Conservation (phyloP, 1,139 yeast species). For the Yamadazyma membranifaciens region DNA sequence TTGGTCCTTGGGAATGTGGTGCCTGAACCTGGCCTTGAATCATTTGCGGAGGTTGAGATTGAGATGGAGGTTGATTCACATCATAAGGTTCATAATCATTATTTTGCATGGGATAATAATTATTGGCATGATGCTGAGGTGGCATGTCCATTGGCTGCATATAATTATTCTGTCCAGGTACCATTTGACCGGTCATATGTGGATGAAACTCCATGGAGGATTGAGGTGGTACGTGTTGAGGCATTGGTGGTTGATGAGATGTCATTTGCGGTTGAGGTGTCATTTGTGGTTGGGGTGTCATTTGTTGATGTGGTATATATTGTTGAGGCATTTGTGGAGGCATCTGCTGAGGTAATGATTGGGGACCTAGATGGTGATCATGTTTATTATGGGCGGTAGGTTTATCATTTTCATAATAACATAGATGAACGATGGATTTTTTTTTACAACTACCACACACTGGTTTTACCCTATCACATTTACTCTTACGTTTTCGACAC, state of each 20-base stretch:
- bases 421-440: conserved; percentile 72
- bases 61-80: not conserved
- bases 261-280: not conserved
- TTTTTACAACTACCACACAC: conserved; percentile 71
- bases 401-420: conserved; percentile 55
- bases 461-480: conserved; percentile 65
- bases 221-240: conserved; percentile 3
- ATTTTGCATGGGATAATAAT: no score
- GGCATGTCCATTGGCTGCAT: not conserved
- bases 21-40: not conserved
- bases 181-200: not conserved
- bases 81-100: no score
- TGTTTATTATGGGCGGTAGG: not conserved
- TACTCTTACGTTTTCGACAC: conserved; percentile 45
- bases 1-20: not conserved
- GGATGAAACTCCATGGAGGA: not conserved
- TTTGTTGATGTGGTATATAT: not conserved
- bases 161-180: not conserved
- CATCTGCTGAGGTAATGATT: not conserved
- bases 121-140: not conserved
- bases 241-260: not conserved
- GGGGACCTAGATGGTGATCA: not conserved
- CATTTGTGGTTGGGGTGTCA: not conserved
- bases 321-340: conserved; percentile 1
- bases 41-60: not conserved